Base-by-base conservation (phyloP, 1,284 basidiomycete species). In the Farysia itapuensis region DNA sequence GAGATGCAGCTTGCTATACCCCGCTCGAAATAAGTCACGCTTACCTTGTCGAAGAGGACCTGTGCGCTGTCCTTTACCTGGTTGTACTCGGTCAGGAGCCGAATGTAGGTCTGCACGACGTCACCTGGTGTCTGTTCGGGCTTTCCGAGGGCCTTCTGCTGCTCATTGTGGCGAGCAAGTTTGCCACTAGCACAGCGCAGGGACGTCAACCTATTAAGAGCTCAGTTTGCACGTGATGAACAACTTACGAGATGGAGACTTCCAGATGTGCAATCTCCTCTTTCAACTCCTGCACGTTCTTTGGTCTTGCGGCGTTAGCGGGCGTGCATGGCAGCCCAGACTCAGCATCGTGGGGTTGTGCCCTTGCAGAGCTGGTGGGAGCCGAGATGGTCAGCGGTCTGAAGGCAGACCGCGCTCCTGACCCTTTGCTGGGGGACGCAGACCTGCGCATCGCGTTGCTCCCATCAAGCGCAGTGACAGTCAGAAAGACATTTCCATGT, bases 61-160 rank as follows among this genome's bases (percentile, higher is more conserved):
- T 52, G 48, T 19, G 47, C 42, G 21, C 42, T 33, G 24, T 64
- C 54, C n/a, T 49, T 64, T 30, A 64, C 59, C 8, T 32, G 37
- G 23, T 64, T 64, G 36, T 64, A 64, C 16, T 48, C 33, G 19
- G 35, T 52, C 4, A 64, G 34, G 16, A 58, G 43, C 13, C 35
- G 11, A 29, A 57, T 54, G 36, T 64, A 52, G 25, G 43, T 49
- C 12, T 30, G 18, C 13, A 64, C 53, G 25, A 57, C 37, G 22
- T 52, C 45, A 5, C 58, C 34, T 8, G 52, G 33, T 12, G 44
- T 33, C 18, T 59, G 56, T 25, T 40, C 38, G 4, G 39, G 24
- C 14, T 51, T 15, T 7, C 28, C n/a, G 33, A 35, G 21, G 14
- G 43, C 15, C 13, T 8, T 24, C 6, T 50, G 42, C 2, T 28